These are phyloP conservation scores for Fonsecaea nubica DNA, from an alignment of 2,329 filamentous ascomycete species.

Conservation along the genomic window DNA sequence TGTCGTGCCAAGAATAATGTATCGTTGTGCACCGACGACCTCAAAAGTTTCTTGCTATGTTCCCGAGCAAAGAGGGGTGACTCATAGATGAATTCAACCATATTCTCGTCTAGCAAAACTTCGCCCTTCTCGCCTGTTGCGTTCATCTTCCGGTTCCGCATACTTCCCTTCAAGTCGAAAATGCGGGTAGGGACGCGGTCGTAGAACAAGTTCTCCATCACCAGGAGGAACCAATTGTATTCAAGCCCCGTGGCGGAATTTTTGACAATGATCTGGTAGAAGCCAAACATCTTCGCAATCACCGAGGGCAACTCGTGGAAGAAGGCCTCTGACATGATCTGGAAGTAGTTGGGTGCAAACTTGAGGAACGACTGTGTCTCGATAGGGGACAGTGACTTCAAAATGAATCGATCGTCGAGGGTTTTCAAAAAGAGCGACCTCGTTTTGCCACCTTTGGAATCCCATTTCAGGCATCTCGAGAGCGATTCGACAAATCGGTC, in stretches of 20 bases:
- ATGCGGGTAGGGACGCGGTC: slow-evolving; percentile 87
- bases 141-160: slow-evolving; percentile 97
- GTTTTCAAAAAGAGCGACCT: slow-evolving; percentile 98
- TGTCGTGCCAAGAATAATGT: slow-evolving; percentile 92
- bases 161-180: slow-evolving; percentile 96
- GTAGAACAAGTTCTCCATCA: slow-evolving; percentile 99
- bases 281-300: slow-evolving; percentile 98
- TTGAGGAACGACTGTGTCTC: slow-evolving; percentile 93
- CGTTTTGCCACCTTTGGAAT: slow-evolving; percentile 96
- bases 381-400: slow-evolving; percentile 87
- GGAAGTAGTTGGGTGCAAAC: slow-evolving; percentile 96
- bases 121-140: slow-evolving; percentile 95
- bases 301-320: slow-evolving; percentile 95
- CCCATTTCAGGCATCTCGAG: slow-evolving; percentile 95
- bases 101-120: slow-evolving; percentile 95
- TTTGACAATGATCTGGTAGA: slow-evolving; percentile 97
- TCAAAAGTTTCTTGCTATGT: slow-evolving; percentile 91
- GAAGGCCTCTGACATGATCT: slow-evolving; percentile 93
- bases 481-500: slow-evolving; percentile 95
- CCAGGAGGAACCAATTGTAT: slow-evolving; percentile 89
- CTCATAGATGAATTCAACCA: slow-evolving; percentile 99
- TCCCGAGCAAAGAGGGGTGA: slow-evolving; percentile 93
- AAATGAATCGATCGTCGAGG: slow-evolving; percentile 87
- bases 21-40: slow-evolving; percentile 95
- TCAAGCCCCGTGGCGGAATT: slow-evolving; percentile 90